phyloP scores from a whole-genome alignment of 768 basidiomycete genomes.

The Calvatia gigantea region DNA sequence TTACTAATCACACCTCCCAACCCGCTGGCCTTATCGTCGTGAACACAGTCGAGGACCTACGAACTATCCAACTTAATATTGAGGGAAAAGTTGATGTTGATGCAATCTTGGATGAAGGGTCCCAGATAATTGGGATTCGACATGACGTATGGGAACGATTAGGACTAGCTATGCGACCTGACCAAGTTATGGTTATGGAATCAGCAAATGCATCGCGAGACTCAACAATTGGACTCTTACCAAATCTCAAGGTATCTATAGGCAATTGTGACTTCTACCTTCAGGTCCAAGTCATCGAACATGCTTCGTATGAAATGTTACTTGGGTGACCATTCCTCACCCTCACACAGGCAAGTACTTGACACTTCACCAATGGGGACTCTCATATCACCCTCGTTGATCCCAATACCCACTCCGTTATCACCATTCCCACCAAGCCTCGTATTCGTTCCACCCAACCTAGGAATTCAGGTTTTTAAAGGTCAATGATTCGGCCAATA shows the following conservation, averaged over 20 bases:
- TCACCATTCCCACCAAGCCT: conserved; percentile 11
- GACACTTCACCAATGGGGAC: conserved; percentile 8
- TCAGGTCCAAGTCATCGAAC: conserved; percentile 19
- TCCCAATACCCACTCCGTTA: conserved; percentile 13
- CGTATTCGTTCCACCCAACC: background rate
- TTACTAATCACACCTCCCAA: background rate
- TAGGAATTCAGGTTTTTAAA: conserved; percentile 9
- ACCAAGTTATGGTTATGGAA: conserved; percentile 18
- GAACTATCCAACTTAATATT: too few species aligned
- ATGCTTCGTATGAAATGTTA: conserved; percentile 20
- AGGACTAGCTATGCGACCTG: conserved; percentile 17
- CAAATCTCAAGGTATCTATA: conserved; percentile 13
- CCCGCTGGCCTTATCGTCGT: conserved; percentile 8
- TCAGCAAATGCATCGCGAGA: conserved; percentile 17
- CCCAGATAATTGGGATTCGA: too few species aligned
- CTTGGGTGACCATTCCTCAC: conserved; percentile 20
- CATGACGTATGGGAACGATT: too few species aligned
- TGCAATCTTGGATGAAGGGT: too few species aligned
- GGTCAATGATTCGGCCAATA: conserved; percentile 9
- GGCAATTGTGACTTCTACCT: conserved; percentile 17
- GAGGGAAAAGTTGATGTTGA: too few species aligned
- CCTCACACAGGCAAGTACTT: conserved; percentile 9
- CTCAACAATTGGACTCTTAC: conserved; percentile 16
- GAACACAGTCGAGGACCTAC: conserved; percentile 12
- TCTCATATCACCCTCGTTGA: conserved; percentile 12